phyloP scores from a whole-genome alignment of 148 eudicot species.

The Linanthus parryae region DNA sequence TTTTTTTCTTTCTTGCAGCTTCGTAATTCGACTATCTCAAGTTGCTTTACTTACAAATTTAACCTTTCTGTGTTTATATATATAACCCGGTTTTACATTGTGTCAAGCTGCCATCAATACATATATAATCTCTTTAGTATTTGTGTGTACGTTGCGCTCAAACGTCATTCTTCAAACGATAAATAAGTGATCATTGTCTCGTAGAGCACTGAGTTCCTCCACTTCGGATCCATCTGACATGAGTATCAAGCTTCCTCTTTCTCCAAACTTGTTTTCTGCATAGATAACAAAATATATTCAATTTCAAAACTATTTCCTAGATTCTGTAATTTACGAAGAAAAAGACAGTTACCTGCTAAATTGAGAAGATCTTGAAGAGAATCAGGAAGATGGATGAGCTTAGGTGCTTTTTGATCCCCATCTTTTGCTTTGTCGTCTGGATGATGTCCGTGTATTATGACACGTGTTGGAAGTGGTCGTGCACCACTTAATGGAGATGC shows the following conservation, averaged over 20 bases:
- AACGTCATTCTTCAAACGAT: slow-evolving; percentile 18
- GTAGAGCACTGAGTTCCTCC: slow-evolving; percentile 38
- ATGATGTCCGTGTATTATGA: slow-evolving; percentile 41
- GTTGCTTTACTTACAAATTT: no score
- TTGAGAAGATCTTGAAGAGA: slow-evolving; percentile 36
- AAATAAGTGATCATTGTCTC: slow-evolving; percentile 51
- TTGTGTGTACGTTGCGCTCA: background rate
- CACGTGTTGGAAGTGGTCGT: slow-evolving; percentile 19
- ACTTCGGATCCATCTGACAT: slow-evolving; percentile 48
- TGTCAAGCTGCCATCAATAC: no score
- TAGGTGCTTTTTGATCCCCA: slow-evolving; percentile 23
- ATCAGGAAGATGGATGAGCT: slow-evolving; percentile 43
- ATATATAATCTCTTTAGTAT: background rate
- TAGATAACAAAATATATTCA: background rate
- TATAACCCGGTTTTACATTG: no score
- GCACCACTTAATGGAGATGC: no score
- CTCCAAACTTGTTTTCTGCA: slow-evolving; percentile 47
- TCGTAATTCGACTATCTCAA: no score
- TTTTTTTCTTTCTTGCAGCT: no score
- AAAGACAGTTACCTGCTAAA: slow-evolving; percentile 32
- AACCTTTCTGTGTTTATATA: no score
- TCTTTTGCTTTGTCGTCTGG: slow-evolving; percentile 29
- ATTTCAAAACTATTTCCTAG: background rate
- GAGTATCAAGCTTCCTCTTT: slow-evolving; percentile 37
- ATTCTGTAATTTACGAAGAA: background rate